Conservation (phyloP, 2,329 filamentous ascomycete genomes). For the Gliomastix tumulicola region DNA sequence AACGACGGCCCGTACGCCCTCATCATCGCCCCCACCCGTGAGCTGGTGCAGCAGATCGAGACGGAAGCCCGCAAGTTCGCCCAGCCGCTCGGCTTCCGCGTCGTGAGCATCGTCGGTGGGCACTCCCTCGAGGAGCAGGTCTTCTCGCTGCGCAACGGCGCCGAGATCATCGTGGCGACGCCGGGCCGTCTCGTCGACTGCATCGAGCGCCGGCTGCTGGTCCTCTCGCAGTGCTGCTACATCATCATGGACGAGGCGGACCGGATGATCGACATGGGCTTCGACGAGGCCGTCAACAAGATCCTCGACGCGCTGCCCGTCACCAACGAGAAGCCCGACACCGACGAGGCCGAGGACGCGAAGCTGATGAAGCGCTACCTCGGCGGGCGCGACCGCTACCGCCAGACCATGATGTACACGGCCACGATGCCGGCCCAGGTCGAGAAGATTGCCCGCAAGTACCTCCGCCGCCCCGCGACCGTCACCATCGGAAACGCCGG, state of each 20-base stretch:
- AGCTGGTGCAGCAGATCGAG: constrained; percentile 96
- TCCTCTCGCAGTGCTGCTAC: constrained; percentile 95
- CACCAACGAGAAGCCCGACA: constrained; percentile 90
- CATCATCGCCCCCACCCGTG: constrained; percentile 91
- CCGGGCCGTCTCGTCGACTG: constrained; percentile 95
- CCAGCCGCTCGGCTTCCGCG: constrained; percentile 81
- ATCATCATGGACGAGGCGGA: constrained; percentile 99
- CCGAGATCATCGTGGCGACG: constrained; percentile 97
- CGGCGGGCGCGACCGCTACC: constrained; percentile 70
- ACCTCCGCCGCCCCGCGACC: constrained; percentile 84
- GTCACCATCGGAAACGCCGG: constrained; percentile 92
- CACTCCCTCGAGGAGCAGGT: constrained; percentile 92
- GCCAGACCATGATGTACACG: constrained; percentile 99
- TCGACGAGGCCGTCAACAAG: constrained; percentile 95
- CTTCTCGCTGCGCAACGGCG: constrained; percentile 82
- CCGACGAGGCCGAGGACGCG: constrained; percentile 81
- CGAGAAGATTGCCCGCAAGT: constrained; percentile 95
- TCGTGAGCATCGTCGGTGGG: constrained; percentile 96
- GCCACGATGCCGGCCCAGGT: constrained; percentile 93
- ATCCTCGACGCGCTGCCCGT: constrained; percentile 93
- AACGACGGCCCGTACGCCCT: constrained; percentile 97
- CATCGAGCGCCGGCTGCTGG: constrained; percentile 85
- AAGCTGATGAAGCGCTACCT: constrained; percentile 77
- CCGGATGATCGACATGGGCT: constrained; percentile 97
- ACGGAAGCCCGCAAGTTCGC: constrained; percentile 91